Base-by-base conservation (phyloP, 1,139 yeast genomes). In the Yamadazyma mexicana region DNA sequence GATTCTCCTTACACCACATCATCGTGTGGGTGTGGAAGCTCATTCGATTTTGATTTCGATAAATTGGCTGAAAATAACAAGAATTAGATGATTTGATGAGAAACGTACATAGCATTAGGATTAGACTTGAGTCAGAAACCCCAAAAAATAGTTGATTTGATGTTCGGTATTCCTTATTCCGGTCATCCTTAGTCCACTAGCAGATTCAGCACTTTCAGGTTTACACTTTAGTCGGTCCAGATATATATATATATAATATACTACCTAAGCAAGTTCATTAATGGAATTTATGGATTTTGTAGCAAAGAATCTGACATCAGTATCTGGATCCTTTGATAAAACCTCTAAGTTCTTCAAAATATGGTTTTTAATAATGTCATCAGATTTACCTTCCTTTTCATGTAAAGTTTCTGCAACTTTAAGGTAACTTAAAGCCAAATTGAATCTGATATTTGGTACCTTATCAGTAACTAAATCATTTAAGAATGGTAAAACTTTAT, bases 1-100 rank as follows among this genome's bases (percentile, higher is more conserved):
- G 95, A 89, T 51, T 87, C 95, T 48, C 96, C 96, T 0, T 86
- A 86, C 54, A 83, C 97, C 20, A 82, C 88, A 24, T 84, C 95
- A 35, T 83, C 94, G 37, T 94, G 99, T 66, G 98, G 99, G 0
- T 92, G 98, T 64, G 98, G 98, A 0, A 78, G 95, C 17, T 87
- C 96, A 41, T 92, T 92, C 63, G 96, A 91, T 58, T 81, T 91
- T 54, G 94, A 86, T 57, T 82, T 83, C 42, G 79, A 78, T n/a
- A 79, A 79, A 52, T 55, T 69, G 42, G 49, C 48, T 3, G 37
- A 42, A 34, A n/a, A n/a, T n/a, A 14, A 18, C 20, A 28, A 6
- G n/a, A 14, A 15, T 10, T 9, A 28, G 16, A 8, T 16, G 18
- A 16, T 4, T 16, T 12, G 8, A 15, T 14, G 7, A 28, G 11